Base-by-base conservation (phyloP, 169 alveolate genomes). In the Cryptosporidium xiaoi region DNA sequence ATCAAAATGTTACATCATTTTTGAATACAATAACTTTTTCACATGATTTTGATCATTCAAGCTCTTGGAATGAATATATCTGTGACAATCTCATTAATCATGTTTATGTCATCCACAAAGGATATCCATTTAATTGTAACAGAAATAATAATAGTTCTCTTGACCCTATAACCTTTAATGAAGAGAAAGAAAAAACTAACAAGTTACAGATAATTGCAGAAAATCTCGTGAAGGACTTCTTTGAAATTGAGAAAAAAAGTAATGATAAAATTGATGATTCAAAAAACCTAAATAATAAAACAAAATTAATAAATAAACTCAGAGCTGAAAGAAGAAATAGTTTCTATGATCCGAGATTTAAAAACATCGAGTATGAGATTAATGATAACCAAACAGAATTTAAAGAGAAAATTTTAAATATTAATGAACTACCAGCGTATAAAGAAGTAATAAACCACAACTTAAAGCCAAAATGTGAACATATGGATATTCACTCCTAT, bases 341-440 rank as follows among this genome's bases (percentile, higher is more conserved):
- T n/a, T 36, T 40, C 18, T 20, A 62, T 77, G 87, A 77, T 60
- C 87, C 87, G 16, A 77, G 87, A 48, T 77, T 77, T 27, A 60
- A 60, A 58, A 77, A 33, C 5, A 68, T 64, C 5, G 87, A 77
- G n/a, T 53, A 53, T 12, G 29, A 16, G 20, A 5, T 53, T n/a
- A 48, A 62, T 18, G 6, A 16, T 36, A 69, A 69, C 27, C 48
- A 24, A 13, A 64, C 67, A 3, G 53, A 8, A 29, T 69, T 69
- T 18, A 51, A 34, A 16, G 83, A 69, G 13, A 69, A 69, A 69
- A 16, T 13, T 6, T 50, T 69, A 27, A 33, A 53, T 53, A 20
- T 69, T 13, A 29, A 48, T 5, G 29, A 51, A 69, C 46, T 69
- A 51, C 34, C 55, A 31, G 40, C 83, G 27, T 69, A 69, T 51